Conservation (phyloP, 257 asterid species). For the Solanum commersonii region DNA sequence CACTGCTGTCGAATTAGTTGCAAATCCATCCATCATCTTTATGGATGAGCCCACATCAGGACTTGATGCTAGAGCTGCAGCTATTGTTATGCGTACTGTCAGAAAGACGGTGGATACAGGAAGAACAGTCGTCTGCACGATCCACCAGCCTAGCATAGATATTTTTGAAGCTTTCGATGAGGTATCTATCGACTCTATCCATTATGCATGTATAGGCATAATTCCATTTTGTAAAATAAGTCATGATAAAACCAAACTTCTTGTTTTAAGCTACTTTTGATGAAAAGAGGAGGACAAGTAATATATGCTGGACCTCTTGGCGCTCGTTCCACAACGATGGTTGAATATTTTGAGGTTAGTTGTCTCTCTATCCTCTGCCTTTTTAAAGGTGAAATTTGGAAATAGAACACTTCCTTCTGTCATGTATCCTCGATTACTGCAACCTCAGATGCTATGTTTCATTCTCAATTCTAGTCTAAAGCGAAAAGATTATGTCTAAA, state of each 20-base stretch:
- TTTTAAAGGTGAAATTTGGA: background rate
- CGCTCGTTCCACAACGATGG: conserved; percentile 42
- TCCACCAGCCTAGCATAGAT: conserved; percentile 85
- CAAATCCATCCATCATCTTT: conserved; percentile 80
- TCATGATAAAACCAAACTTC: background rate
- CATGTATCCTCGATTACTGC: background rate
- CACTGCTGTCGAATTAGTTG: conserved; percentile 76
- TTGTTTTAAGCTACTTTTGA: conserved; percentile 39
- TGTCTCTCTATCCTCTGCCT: background rate
- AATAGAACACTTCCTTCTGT: background rate
- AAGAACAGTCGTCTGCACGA: conserved; percentile 78
- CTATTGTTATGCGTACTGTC: conserved; percentile 78
- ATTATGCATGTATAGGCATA: background rate
- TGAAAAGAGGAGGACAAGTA: conserved; percentile 81
- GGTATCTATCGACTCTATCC: conserved; percentile 23
- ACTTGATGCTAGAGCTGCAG: conserved; percentile 92
- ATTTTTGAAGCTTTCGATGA: conserved; percentile 89
- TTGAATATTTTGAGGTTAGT: conserved; percentile 66
- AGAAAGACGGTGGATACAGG: conserved; percentile 87
- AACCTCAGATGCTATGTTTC: background rate
- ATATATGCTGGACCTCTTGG: conserved; percentile 69
- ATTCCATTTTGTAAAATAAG: background rate
- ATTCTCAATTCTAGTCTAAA: background rate
- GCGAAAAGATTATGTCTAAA: background rate
- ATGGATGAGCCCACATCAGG: conserved; percentile 94